Evolutionary conservation across 2,329 filamentous ascomycete genomes (phyloP).

Genomic region (Parastagonospora nodorum): DNA sequence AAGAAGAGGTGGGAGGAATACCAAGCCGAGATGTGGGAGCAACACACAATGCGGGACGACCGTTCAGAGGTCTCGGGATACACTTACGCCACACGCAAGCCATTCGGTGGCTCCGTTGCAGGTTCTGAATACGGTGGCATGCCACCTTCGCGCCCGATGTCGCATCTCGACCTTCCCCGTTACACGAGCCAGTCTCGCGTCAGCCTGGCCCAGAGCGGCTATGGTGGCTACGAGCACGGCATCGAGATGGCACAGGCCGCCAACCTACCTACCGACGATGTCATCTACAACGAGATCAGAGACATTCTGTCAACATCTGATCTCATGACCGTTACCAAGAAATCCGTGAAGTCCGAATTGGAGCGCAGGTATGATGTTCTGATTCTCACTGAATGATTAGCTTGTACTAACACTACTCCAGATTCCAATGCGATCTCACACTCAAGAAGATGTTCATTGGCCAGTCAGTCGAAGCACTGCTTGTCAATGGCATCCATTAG

Average conservation of each 20-base stretch:
- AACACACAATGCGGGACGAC: slow-evolving; percentile 82
- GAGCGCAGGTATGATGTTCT: slow-evolving; percentile 66
- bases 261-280: slow-evolving; percentile 85
- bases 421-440: slow-evolving; percentile 84
- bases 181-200: slow-evolving; percentile 50
- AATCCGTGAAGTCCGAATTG: slow-evolving; percentile 92
- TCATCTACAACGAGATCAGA: slow-evolving; percentile 88
- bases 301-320: slow-evolving; percentile 91
- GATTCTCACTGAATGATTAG: neutral
- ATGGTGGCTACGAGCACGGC: slow-evolving; percentile 52
- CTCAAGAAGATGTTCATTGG: slow-evolving; percentile 86
- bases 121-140: slow-evolving; percentile 68
- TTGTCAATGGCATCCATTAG: slow-evolving; percentile 29
- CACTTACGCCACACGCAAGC: slow-evolving; percentile 84
- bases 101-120: slow-evolving; percentile 57
- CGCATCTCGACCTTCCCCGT: slow-evolving; percentile 62
- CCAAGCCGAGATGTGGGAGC: slow-evolving; percentile 96
- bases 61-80: slow-evolving; percentile 89
- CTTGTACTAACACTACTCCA: slow-evolving; percentile 25
- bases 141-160: slow-evolving; percentile 60
- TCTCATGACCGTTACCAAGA: slow-evolving; percentile 98
- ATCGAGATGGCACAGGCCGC: slow-evolving; percentile 66
- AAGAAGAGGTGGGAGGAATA: slow-evolving; percentile 99
- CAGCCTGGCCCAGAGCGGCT: slow-evolving; percentile 64
- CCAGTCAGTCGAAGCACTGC: slow-evolving; percentile 39